These are phyloP conservation scores for Rauvolfia tetraphylla DNA, from an alignment of 257 asterid genomes.

Conservation along the genomic window DNA sequence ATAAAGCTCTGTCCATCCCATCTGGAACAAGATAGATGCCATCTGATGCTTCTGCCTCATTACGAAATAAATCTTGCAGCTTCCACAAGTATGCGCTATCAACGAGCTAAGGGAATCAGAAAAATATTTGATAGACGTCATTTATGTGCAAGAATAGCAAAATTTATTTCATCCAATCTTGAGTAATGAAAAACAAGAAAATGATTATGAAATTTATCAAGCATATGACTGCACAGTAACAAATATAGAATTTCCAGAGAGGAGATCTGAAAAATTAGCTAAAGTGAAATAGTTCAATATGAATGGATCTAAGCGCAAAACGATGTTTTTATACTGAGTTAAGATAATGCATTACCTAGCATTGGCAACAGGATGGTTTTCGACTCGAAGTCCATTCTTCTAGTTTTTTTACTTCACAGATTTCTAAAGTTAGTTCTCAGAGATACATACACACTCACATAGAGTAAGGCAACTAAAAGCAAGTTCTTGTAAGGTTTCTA, in stretches of 20 bases:
- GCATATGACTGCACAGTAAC: neutral
- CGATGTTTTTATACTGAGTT: neutral
- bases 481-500: neutral
- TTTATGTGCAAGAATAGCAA: neutral
- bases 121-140: neutral
- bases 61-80: slow-evolving; percentile 61
- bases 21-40: slow-evolving; percentile 66
- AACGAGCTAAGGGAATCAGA: slow-evolving; percentile 53
- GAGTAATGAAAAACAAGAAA: neutral
- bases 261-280: neutral
- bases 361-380: neutral
- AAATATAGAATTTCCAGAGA: neutral
- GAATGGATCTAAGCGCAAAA: neutral
- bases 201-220: too few species aligned
- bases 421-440: neutral
- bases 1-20: slow-evolving; percentile 44
- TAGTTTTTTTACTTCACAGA: neutral
- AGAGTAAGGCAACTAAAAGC: neutral
- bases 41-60: slow-evolving; percentile 63
- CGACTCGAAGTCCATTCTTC: neutral
- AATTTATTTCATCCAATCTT: neutral
- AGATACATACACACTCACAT: neutral
- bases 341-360: neutral
- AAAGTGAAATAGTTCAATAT: neutral
- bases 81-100: slow-evolving; percentile 68